Evolutionary conservation across 306 rosid species (phyloP).

Genomic region (Luffa acutangula): DNA sequence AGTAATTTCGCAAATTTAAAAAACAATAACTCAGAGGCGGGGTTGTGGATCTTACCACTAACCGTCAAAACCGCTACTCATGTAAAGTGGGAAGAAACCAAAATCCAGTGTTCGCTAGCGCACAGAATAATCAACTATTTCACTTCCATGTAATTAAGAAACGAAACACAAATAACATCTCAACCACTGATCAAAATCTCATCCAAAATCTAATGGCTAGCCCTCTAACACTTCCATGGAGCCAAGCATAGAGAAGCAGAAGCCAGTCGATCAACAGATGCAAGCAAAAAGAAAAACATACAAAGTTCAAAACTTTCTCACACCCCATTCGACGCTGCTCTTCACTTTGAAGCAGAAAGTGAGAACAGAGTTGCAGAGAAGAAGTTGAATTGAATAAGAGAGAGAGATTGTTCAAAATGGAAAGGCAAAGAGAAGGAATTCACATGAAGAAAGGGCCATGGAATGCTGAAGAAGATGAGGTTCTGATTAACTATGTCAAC

Average conservation of each 20-base stretch:
- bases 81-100: constrained; percentile 3
- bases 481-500: constrained; percentile 30
- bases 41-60: constrained; percentile 33
- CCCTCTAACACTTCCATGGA: neutral
- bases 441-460: constrained; percentile 50
- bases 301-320: neutral
- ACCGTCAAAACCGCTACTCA: constrained; percentile 46
- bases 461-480: constrained; percentile 56
- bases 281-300: neutral
- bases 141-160: neutral
- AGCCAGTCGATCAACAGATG: neutral
- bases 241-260: neutral
- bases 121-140: constrained; percentile 3
- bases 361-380: neutral
- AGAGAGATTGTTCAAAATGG: constrained; percentile 18
- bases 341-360: neutral
- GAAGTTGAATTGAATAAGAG: neutral
- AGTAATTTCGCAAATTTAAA: neutral
- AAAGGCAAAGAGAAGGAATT: constrained; percentile 17
- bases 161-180: neutral
- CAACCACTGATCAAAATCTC: constrained; percentile 7
- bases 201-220: neutral
- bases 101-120: constrained; percentile 1
- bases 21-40: constrained; percentile 17
- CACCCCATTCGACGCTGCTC: neutral